Base-by-base conservation (phyloP, 177 flowering plant species). In the Vitis hybrid region DNA sequence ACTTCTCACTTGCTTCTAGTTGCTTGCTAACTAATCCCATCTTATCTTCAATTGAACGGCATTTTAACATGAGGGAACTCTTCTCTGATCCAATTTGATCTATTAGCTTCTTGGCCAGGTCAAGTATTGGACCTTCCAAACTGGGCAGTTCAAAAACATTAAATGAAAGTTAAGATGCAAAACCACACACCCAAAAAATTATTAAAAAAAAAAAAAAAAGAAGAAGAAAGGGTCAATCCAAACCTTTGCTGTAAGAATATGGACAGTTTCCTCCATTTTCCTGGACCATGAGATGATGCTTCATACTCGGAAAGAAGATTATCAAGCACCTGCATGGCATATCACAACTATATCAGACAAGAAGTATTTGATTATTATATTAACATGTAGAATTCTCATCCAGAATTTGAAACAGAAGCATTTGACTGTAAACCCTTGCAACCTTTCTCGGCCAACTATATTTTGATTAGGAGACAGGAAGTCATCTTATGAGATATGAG, bases 171-270 rank as follows among this genome's bases (percentile, higher is more conserved):
- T 32, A 52, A 61, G 18, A 62, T 9, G 18, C 12, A 32, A 30
- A 49, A 14, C 51, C 40, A 66, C 21, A 26, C 7, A 65, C 13
- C 60, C 34, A 26, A 34, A 48, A 52, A 11, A 49, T 10, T 52
- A 58, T 10, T 56, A 21, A 21, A 2, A 61, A 21, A 26, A 26
- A 60, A 34, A 23, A 56, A 21, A 26, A 26, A 60, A 34, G 18
- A 56, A 23, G 18, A 26, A 64, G 17, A 57, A 52, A 10, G 2
- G 23, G 49, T 19, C 13, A 21, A 66, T 45, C 55, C 72, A 71
- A 71, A 96, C 99, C 98, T 92, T 74, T 87, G 94, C 69, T 86
- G 92, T 40, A 94, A 82, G 77, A 94, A 96, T 51, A 64, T 57
- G 56, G 88, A 78, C 76, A 91, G 57, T 79, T 88, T 96, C 70